Evolutionary conservation across 768 basidiomycete species (phyloP), one percentile per base, ranked within the genome.

Genomic region (Guyanaporus albipodus): DNA sequence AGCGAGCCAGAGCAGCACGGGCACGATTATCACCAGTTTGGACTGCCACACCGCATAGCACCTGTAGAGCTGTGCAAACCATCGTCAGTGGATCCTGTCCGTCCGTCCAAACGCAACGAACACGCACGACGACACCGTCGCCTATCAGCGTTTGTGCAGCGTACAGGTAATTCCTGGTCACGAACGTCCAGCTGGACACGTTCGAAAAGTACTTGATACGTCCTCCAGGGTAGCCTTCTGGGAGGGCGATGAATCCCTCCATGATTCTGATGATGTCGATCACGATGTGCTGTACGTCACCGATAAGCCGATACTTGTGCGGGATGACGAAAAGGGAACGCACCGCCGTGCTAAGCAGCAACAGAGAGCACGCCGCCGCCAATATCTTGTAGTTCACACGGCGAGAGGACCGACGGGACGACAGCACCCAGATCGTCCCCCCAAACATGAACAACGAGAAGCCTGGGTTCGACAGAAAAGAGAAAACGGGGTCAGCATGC

Each of bases 361-460:
- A 46, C 11, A 70, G 57, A 19, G 53, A 21, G n/a, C 57, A 60
- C 0, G 68, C 54, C 11, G 53, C 56, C 5, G 36, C 15, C 3
- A 67, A 4, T 58, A 63, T 62, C 19, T 36, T 49, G 4, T 8
- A 26, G 37, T 67, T 60, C 37, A 67, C 24, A 6, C 33, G 28
- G 9, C 27, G 18, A 8, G 42, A 42, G 8, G 43, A 28, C 8
- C 27, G 51, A 17, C 43, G 42, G 21, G 36, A 41, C 6, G 48
- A 27, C n/a, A 69, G 28, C 1, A 48, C 55, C 54, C 60, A 63
- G 10, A 70, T 34, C 1, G 67, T 64, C 3, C 53, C 57, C 7
- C 57, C 55, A 48, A 67, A 70, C 69, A 70, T 69, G 31, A 69
- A 43, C 22, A 68, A 26, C 5, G 67, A 70, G 44, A 69, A 66